Conservation (phyloP, 306 rosid genomes). For the Glycine latifolia region DNA sequence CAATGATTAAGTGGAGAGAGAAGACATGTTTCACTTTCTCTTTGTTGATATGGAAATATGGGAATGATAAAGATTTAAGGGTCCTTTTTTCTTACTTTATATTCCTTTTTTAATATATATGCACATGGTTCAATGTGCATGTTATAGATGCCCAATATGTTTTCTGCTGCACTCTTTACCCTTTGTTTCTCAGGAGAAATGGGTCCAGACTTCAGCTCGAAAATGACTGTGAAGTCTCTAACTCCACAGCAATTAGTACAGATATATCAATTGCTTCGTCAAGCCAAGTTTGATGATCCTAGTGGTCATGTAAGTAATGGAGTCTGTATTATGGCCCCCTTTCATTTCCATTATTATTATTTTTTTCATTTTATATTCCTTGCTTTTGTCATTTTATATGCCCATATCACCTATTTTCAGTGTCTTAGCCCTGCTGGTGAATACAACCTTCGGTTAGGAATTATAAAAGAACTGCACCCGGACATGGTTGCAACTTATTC, state of each 20-base stretch:
- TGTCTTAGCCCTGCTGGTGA: conserved; percentile 99
- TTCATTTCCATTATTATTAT: conserved; percentile 24
- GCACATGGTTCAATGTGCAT: conserved; percentile 27
- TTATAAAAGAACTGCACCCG: conserved; percentile 93
- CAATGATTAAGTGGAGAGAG: conserved; percentile 28
- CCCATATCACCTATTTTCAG: conserved; percentile 58
- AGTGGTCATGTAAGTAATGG: conserved; percentile 69
- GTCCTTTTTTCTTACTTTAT: conserved; percentile 1
- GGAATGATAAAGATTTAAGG: conserved; percentile 14
- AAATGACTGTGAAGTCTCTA: conserved; percentile 79
- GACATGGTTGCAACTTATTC: conserved; percentile 99
- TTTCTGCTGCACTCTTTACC: conserved; percentile 12
- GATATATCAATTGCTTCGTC: conserved; percentile 93
- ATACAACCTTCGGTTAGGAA: conserved; percentile 96
- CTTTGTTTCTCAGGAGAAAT: conserved; percentile 70
- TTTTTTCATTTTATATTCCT: conserved; percentile 20
- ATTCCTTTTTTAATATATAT: conserved; percentile 6
- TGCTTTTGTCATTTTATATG: conserved; percentile 42
- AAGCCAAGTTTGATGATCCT: conserved; percentile 98
- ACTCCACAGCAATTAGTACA: conserved; percentile 94
- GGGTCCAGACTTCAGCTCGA: conserved; percentile 85
- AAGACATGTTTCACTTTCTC: background rate
- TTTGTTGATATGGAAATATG: conserved; percentile 30
- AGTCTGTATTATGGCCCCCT: conserved; percentile 49
- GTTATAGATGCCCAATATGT: conserved; percentile 22